Conservation (phyloP, 345 rosid genomes). For the Mercurialis annua region DNA sequence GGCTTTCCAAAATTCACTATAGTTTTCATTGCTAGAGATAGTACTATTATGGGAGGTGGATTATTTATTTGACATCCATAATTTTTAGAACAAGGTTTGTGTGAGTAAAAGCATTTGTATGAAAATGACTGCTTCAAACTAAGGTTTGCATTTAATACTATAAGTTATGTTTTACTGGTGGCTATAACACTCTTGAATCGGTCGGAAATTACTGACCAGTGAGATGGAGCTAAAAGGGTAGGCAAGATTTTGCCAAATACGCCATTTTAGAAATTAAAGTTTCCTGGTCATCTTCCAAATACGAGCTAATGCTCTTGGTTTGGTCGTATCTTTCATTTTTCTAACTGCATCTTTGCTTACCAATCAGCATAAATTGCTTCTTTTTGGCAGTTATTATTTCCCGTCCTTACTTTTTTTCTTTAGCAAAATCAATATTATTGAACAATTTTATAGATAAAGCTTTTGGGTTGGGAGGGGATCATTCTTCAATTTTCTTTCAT, state of each 20-base stretch:
- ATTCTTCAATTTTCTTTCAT: no score
- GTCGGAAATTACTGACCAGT: no score
- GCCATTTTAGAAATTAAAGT: neutral
- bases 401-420: no score
- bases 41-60: neutral
- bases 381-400: neutral
- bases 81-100: neutral
- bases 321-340: neutral
- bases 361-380: neutral
- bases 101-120: neutral
- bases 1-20: neutral
- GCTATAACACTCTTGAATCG: no score
- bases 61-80: no score
- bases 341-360: neutral
- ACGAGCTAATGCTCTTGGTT: neutral
- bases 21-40: no score
- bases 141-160: no score
- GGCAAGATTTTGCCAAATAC: neutral
- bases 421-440: no score
- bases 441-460: no score
- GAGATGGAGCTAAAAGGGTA: neutral
- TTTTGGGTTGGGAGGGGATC: no score
- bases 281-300: neutral
- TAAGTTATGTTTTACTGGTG: no score
- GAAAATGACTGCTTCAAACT: no score